Percentiles rank a stretch among this genome's conserved stretches.
phyloP scores from a whole-genome alignment of 768 basidiomycete species.

The Crucibulum laeve region DNA sequence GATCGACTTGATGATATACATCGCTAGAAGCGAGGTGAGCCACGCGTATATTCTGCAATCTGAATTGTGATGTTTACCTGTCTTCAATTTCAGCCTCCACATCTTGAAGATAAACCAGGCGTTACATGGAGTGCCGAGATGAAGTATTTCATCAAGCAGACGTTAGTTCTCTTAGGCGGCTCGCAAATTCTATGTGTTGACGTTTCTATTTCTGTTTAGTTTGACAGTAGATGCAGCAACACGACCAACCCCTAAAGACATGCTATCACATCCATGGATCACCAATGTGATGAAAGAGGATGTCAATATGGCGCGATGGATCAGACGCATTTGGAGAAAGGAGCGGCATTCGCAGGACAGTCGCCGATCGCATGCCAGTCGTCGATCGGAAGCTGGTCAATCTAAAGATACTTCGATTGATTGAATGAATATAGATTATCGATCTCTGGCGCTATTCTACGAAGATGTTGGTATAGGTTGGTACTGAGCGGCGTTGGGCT shows the following conservation, averaged over 20 bases:
- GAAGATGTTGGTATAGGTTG: too few relatives aligned
- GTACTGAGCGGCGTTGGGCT: too few relatives aligned
- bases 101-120: conserved; percentile 70
- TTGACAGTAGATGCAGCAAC: conserved; percentile 65
- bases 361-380: too few relatives aligned
- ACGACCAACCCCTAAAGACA: conserved; percentile 79
- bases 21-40: conserved; percentile 73
- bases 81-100: conserved; percentile 56
- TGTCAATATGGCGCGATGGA: conserved; percentile 87
- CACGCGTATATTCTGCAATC: conserved; percentile 6
- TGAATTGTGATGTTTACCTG: conserved; percentile 1
- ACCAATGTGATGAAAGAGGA: conserved; percentile 71
- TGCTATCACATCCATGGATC: conserved; percentile 86
- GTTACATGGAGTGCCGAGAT: conserved; percentile 75
- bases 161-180: conserved; percentile 45
- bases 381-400: too few relatives aligned
- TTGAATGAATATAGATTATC: too few relatives aligned
- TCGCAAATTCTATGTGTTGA: not conserved
- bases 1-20: conserved; percentile 91
- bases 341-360: too few relatives aligned
- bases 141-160: conserved; percentile 86
- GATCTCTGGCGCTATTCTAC: too few relatives aligned
- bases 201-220: conserved; percentile 32
- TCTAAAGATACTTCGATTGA: too few relatives aligned
- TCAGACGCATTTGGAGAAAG: conserved; percentile 81